Evolutionary conservation across 495 filamentous ascomycete genomes (phyloP).

Genomic region (Peziza echinospora): DNA sequence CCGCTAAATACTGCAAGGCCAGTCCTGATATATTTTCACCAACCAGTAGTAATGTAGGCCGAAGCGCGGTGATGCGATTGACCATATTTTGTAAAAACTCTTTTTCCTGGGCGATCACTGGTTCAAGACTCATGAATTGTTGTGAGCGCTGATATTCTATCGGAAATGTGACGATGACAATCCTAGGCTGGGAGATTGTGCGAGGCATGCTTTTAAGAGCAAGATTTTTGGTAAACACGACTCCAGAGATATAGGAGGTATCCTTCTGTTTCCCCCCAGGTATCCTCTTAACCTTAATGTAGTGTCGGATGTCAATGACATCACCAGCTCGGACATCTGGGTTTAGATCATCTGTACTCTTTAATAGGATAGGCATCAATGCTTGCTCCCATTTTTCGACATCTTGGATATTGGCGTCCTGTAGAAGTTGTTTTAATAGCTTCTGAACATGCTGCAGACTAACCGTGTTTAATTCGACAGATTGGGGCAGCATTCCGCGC

Average conservation of each 20-base stretch:
- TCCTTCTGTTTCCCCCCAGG: conserved; percentile 75
- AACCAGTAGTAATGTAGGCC: conserved; percentile 66
- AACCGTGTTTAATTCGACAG: conserved; percentile 61
- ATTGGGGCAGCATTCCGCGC: conserved; percentile 49
- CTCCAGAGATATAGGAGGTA: conserved; percentile 80
- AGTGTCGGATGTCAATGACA: conserved; percentile 95
- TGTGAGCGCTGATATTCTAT: conserved; percentile 92
- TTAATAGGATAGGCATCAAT: conserved; percentile 71
- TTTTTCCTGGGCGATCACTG: conserved; percentile 88
- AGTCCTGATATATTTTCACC: conserved; percentile 79
- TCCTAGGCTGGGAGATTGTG: conserved; percentile 60
- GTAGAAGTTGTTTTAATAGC: conserved; percentile 60
- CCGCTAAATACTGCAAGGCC: conserved; percentile 65
- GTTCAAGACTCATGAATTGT: conserved; percentile 96
- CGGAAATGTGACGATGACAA: conserved; percentile 82
- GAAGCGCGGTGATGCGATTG: conserved; percentile 67
- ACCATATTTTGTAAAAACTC: conserved; percentile 88
- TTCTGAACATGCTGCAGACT: conserved; percentile 74
- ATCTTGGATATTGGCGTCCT: conserved; percentile 52
- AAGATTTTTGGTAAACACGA: conserved; percentile 93
- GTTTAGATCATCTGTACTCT: conserved; percentile 84
- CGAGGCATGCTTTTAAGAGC: conserved; percentile 90
- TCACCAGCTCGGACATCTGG: conserved; percentile 75
- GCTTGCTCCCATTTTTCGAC: conserved; percentile 69
- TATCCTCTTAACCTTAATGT: conserved; percentile 92